Conservation (phyloP, 2,329 filamentous ascomycete species). For the Penicillium digitatum region DNA sequence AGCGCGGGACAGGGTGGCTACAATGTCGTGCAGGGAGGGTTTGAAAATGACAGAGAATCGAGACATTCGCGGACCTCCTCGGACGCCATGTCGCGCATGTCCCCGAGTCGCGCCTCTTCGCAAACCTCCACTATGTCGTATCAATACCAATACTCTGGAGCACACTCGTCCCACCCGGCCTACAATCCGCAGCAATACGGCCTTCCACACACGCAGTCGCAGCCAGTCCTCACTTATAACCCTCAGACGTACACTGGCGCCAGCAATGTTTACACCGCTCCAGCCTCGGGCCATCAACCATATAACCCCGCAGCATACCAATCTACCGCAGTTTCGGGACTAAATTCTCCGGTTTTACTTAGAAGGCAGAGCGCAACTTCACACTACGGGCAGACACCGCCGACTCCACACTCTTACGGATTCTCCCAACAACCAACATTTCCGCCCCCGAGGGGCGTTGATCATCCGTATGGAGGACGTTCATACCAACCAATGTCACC, state of each 20-base stretch:
- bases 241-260: slow-evolving; percentile 57
- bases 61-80: slow-evolving; percentile 37
- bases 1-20: slow-evolving; percentile 30
- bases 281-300: slow-evolving; percentile 37
- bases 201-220: slow-evolving; percentile 45
- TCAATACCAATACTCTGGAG: slow-evolving; percentile 43
- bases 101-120: slow-evolving; percentile 41
- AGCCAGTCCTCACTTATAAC: slow-evolving; percentile 60
- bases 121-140: slow-evolving; percentile 45
- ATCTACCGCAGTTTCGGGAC: slow-evolving; percentile 28
- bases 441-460: slow-evolving; percentile 38
- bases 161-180: slow-evolving; percentile 45
- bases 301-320: slow-evolving; percentile 52
- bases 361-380: slow-evolving; percentile 31
- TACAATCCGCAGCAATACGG: slow-evolving; percentile 64
- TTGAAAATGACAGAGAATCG: slow-evolving; percentile 33
- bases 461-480: slow-evolving; percentile 39
- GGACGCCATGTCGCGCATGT: slow-evolving; percentile 33
- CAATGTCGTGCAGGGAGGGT: slow-evolving; percentile 21
- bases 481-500: slow-evolving; percentile 30
- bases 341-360: slow-evolving; percentile 33
- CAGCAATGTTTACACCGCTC: slow-evolving; percentile 25
- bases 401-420: slow-evolving; percentile 34
- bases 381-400: slow-evolving; percentile 27
- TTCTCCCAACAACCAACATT: slow-evolving; percentile 35